Base-by-base conservation (phyloP, 2,329 filamentous ascomycete genomes). In the Colletotrichum graminicola region DNA sequence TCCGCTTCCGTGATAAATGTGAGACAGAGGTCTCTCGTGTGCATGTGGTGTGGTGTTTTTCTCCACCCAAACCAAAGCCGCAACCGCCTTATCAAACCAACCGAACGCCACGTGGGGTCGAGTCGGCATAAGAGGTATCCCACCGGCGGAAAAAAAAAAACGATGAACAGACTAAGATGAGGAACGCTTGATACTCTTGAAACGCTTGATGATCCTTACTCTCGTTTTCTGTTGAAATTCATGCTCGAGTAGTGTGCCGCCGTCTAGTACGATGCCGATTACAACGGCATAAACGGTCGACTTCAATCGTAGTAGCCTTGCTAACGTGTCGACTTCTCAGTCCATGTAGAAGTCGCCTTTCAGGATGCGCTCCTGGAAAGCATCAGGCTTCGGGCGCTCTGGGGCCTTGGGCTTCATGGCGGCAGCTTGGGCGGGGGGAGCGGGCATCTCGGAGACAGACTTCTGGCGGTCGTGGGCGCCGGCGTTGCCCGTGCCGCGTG, bases 331-430 rank as follows among this genome's bases (percentile, higher is more conserved):
- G 16, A 6, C n/a, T n/a, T 29, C 72, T 86, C 86, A 97, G 79
- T 98, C 95, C 94, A 98, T 98, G 85, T 96, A 96, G 78, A 99
- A 98, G 79, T 99, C 96, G 56, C 95, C 96, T 84, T 97, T 96
- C 75, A 99, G 88, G 77, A 99, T 98, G 75, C 97, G 91, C 87
- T 99, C 96, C 82, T 98, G 95, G 84, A 98, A 96, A 74, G 92
- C 92, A 84, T 99, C 96, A 39, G 95, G 95, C 85, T 95, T 97
- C 75, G 86, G 86, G 47, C 87, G 84, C 76, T 86, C 82, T 62
- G 81, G 77, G 61, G 82, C 82, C 75, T 84, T 83, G 61, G 85
- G 83, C 78, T 82, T 84, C 74, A 82, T 79, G 52, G 83, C 76
- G 57, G 85, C 82, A 23, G 84, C 81, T 75, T 90, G 85, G 52